Evolutionary conservation across 306 rosid genomes (phyloP).

Genomic region (Echinosophora koreensis): DNA sequence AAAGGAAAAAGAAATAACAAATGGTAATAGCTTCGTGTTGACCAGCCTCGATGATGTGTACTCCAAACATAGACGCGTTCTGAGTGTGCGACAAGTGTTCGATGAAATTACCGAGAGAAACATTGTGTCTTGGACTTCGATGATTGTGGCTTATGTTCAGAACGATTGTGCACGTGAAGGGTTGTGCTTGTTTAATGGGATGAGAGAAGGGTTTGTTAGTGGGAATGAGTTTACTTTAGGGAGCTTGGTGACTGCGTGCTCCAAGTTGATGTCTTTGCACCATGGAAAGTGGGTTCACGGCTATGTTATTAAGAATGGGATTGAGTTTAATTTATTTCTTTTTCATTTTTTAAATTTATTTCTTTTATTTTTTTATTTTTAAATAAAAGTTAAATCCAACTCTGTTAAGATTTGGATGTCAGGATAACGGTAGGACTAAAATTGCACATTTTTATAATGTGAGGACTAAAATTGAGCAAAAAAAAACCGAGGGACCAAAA

Average conservation of each 20-base stretch:
- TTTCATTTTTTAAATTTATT: no score
- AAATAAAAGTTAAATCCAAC: no score
- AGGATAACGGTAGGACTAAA: no score
- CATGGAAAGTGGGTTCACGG: slow-evolving; percentile 88
- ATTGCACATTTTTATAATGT: no score
- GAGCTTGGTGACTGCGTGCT: slow-evolving; percentile 64
- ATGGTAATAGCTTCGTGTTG: slow-evolving; percentile 61
- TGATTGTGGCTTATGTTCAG: slow-evolving; percentile 80
- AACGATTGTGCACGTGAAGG: slow-evolving; percentile 70
- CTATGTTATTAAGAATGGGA: slow-evolving; percentile 61
- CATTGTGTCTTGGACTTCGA: slow-evolving; percentile 81
- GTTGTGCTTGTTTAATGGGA: slow-evolving; percentile 62
- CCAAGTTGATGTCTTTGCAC: slow-evolving; percentile 64
- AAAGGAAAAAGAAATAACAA: no score
- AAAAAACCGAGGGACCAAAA: no score
- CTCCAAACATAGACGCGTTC: slow-evolving; percentile 57
- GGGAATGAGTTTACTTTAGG: slow-evolving; percentile 70
- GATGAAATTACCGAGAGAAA: slow-evolving; percentile 59
- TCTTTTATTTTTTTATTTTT: no score
- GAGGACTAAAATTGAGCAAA: no score
- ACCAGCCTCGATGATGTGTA: slow-evolving; percentile 65
- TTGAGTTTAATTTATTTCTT: slow-evolving; percentile 47
- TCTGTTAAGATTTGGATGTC: no score
- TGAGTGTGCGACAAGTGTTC: slow-evolving; percentile 52
- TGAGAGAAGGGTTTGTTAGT: slow-evolving; percentile 67